A percentile compares a stretch with the other conserved stretches of the same genome.
These are phyloP conservation scores for Myrmaecium sp. DNA, from an alignment of 2,329 filamentous ascomycete genomes.

Conservation along the genomic window DNA sequence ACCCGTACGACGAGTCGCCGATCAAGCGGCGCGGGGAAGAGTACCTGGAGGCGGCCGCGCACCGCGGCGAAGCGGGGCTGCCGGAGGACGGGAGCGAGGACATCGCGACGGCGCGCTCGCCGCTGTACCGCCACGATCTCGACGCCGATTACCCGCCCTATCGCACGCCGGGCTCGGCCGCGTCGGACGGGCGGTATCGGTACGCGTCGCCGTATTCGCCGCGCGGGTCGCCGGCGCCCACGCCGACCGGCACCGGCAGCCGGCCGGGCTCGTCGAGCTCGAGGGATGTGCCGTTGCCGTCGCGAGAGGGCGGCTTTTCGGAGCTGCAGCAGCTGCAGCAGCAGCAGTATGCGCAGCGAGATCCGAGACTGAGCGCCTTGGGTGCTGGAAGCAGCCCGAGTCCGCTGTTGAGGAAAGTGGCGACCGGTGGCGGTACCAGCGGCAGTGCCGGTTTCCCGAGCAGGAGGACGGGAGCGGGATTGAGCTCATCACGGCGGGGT, in stretches of 20 bases:
- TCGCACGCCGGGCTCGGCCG: too few species aligned
- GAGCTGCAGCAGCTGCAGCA: too few species aligned
- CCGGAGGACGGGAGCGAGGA: background rate
- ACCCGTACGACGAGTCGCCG: conserved; percentile 55
- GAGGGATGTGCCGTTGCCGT: conserved; percentile 9
- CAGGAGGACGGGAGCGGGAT: background rate
- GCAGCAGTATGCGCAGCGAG: too few species aligned
- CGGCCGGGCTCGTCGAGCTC: conserved; percentile 6
- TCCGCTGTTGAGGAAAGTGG: conserved; percentile 17
- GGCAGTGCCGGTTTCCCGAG: background rate
- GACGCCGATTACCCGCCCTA: too few species aligned
- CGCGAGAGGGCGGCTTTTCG: conserved; percentile 4
- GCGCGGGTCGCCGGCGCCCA: conserved; percentile 4
- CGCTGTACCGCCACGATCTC: background rate
- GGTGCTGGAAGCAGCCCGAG: conserved; percentile 10
- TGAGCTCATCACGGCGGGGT: background rate
- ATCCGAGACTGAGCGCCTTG: too few species aligned
- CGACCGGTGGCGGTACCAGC: conserved; percentile 5
- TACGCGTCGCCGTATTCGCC: conserved; percentile 4
- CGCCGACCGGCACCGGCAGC: background rate
- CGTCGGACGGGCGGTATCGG: too few species aligned
- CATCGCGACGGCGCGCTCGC: background rate
- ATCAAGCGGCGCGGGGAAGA: conserved; percentile 49
- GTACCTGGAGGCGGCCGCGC: conserved; percentile 32
- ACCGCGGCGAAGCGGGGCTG: background rate